Evolutionary conservation across 306 rosid species (phyloP).

Genomic region (Crotalaria pallida): DNA sequence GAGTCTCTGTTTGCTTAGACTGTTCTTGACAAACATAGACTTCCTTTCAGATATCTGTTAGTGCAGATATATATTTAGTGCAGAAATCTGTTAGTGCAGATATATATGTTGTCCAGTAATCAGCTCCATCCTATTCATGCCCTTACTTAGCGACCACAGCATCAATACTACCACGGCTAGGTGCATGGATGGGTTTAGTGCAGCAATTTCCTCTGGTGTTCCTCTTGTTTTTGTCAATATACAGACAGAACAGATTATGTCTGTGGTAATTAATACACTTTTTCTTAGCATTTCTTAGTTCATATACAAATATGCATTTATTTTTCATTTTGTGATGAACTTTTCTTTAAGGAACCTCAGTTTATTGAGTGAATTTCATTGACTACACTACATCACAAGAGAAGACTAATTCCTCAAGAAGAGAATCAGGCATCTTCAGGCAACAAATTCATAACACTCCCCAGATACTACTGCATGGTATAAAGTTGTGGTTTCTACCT

Average conservation of each 20-base stretch:
- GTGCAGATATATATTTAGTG: no score
- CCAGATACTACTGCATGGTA: conserved; percentile 42
- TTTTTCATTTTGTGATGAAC: neutral
- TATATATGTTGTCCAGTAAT: conserved; percentile 49
- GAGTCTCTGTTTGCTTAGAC: no score
- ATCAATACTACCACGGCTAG: conserved; percentile 48
- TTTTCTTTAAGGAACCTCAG: neutral
- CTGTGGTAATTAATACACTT: conserved; percentile 22
- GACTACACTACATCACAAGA: conserved; percentile 23
- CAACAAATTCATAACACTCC: conserved; percentile 27
- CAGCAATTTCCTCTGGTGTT: conserved; percentile 68
- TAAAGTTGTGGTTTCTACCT: conserved; percentile 74
- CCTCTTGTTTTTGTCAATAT: no score
- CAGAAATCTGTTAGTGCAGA: no score
- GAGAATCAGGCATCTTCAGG: conserved; percentile 17
- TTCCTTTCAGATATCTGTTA: no score
- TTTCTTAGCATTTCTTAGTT: neutral
- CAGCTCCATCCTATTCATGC: conserved; percentile 63
- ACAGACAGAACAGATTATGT: conserved; percentile 52
- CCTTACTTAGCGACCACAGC: conserved; percentile 35
- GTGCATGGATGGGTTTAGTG: conserved; percentile 77
- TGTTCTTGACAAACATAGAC: no score
- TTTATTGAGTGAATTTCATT: neutral
- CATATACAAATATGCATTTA: no score
- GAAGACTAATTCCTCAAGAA: conserved; percentile 17